A percentile compares a stretch with the other conserved stretches of the same genome.
These are phyloP conservation scores for Pyrenochaeta sp. DNA, from an alignment of 2,329 filamentous ascomycete genomes.

Conservation along the genomic window DNA sequence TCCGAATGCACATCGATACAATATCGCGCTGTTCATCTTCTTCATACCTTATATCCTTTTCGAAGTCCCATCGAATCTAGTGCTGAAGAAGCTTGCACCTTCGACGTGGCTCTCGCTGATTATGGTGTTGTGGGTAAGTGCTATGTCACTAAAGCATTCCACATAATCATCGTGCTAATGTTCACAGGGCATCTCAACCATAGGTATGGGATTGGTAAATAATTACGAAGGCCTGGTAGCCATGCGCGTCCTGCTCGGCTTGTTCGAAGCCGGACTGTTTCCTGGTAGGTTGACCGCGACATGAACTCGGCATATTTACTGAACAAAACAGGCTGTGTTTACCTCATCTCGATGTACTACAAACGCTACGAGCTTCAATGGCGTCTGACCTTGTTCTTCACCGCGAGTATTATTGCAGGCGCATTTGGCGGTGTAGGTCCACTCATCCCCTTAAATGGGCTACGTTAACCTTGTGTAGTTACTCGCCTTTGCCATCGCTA, in stretches of 20 bases:
- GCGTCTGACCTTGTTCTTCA: conserved; percentile 53
- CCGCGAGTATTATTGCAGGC: conserved; percentile 52
- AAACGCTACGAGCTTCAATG: conserved; percentile 55
- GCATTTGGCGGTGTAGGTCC: conserved; percentile 50
- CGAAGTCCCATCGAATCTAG: conserved; percentile 48
- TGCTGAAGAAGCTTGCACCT: conserved; percentile 52
- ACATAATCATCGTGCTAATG: background rate
- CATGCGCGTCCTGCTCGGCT: conserved; percentile 52
- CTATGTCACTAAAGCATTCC: background rate
- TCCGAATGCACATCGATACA: conserved; percentile 41
- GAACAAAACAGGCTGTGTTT: conserved; percentile 33
- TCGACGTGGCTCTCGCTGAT: conserved; percentile 51
- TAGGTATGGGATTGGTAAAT: conserved; percentile 58
- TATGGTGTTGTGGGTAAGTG: conserved; percentile 49
- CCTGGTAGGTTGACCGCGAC: conserved; percentile 21
- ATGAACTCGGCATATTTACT: background rate
- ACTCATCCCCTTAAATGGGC: background rate
- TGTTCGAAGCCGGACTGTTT: conserved; percentile 51
- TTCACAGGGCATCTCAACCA: conserved; percentile 45
- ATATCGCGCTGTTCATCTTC: conserved; percentile 50
- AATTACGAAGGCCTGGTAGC: conserved; percentile 58
- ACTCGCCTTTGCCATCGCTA: conserved; percentile 61
- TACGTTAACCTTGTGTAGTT: conserved; percentile 29
- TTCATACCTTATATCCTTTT: conserved; percentile 51
- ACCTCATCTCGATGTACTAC: conserved; percentile 52